Base-by-base conservation (phyloP, 164 flowering plant species). In the Nymphaea thermarum region DNA sequence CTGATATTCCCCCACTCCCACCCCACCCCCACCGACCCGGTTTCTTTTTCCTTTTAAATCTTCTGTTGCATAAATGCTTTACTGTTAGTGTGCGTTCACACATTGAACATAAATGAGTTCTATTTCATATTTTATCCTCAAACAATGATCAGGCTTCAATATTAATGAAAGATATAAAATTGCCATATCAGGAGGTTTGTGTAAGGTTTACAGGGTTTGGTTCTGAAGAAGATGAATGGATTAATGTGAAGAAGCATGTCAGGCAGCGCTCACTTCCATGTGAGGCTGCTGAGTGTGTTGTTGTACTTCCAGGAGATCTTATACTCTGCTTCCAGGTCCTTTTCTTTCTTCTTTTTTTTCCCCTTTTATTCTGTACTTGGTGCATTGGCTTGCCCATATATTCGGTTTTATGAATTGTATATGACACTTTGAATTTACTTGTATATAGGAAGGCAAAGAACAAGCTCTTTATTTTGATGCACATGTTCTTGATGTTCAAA, bases 391-490 rank as follows among this genome's bases (percentile, higher is more conserved):
- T 42, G 66, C 44, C 43, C 41, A 10, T 62, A 10, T 62, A 17
- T 62, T 10, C 0, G n/a, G 42, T 62, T 62, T 62, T 41, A 17
- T 62, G 64, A 4, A 41, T 62, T 61, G 7, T 61, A 6, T 8
- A 3, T 61, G 8, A 7, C 3, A 62, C n/a, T 17, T 17, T 67
- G 44, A 6, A 60, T 44, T 55, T 67, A 51, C 63, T 55, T 17
- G 41, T 17, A 62, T 62, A 17, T 81, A 94, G 99, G 99, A 91
- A 84, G 99, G 99, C 65, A 88, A 89, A 80, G 98, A 94, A 72
- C 99, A 94, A 78, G 99, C 99, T 75, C 92, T 94, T 70, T 94
- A 94, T 80, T 94, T 82, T 80, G 98, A 94, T 77, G 98, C 99
- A 42, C 97, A 88, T 80, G 96, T 94, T 55, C 87, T 94, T 71